These are phyloP conservation scores for Hypoxylon sp. DNA, from an alignment of 2,329 filamentous ascomycete species.

Conservation along the genomic window DNA sequence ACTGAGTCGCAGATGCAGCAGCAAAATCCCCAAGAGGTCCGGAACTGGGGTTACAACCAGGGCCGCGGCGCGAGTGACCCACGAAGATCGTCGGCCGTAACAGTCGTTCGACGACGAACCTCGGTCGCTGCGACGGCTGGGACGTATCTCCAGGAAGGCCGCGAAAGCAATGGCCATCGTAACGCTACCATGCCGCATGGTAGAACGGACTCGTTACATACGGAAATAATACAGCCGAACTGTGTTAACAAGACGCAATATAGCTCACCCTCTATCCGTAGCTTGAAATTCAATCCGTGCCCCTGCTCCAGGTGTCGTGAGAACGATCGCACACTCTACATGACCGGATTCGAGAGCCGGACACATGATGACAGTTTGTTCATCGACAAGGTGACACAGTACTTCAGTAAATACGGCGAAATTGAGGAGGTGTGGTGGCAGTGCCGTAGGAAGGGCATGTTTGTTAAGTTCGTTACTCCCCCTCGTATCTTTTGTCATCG, in stretches of 20 bases:
- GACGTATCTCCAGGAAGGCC: not conserved
- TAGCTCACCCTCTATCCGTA: not conserved
- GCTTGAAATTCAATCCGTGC: constrained; percentile 42
- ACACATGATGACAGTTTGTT: not conserved
- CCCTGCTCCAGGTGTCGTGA: constrained; percentile 29
- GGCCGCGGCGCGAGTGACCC: not conserved
- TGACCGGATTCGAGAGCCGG: constrained; percentile 11
- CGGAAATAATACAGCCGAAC: not conserved
- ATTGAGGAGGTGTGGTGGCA: not conserved
- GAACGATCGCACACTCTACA: constrained; percentile 37
- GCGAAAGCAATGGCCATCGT: not conserved
- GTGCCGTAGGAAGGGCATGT: not conserved
- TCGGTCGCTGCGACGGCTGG: not conserved
- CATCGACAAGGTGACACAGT: not conserved
- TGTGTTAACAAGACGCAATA: constrained; percentile 36
- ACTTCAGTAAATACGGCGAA: not conserved
- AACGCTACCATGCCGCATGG: too few relatives aligned
- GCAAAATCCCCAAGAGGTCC: not conserved
- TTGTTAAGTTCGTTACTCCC: not conserved
- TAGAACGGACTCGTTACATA: not conserved
- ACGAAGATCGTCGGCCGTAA: not conserved
- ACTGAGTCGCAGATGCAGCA: not conserved
- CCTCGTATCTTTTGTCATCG: not conserved
- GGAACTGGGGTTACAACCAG: not conserved
- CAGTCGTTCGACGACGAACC: not conserved